These are phyloP conservation scores for Massariosphaeria phaeospora DNA, from an alignment of 495 filamentous ascomycete species.

Conservation along the genomic window DNA sequence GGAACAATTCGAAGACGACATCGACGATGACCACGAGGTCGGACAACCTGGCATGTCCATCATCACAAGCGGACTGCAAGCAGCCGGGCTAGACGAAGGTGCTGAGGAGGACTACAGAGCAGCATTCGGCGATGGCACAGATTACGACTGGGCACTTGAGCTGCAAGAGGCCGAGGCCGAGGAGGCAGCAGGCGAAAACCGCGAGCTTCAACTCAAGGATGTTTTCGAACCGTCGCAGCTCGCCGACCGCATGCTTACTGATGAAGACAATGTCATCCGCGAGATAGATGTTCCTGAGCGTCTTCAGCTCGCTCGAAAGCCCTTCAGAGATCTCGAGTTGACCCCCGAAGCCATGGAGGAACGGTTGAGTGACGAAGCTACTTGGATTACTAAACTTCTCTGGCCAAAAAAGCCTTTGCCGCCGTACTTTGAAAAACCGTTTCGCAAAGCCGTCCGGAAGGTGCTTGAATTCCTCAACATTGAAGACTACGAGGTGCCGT, in stretches of 20 bases:
- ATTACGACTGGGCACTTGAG: constrained; percentile 89
- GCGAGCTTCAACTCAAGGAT: constrained; percentile 83
- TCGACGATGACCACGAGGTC: constrained; percentile 83
- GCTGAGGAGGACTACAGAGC: constrained; percentile 90
- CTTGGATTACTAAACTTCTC: constrained; percentile 85
- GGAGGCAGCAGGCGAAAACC: constrained; percentile 61
- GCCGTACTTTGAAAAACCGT: constrained; percentile 66
- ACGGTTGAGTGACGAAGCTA: constrained; percentile 72
- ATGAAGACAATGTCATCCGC: constrained; percentile 88
- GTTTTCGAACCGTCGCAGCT: constrained; percentile 96
- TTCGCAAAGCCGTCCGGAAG: constrained; percentile 80
- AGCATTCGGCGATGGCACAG: constrained; percentile 89
- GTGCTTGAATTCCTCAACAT: constrained; percentile 92
- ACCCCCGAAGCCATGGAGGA: constrained; percentile 59
- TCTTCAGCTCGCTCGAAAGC: constrained; percentile 84
- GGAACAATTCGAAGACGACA: constrained; percentile 77
- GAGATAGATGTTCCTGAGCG: constrained; percentile 84
- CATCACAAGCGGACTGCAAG: constrained; percentile 61
- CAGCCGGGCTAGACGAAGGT: constrained; percentile 78
- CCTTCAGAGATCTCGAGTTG: constrained; percentile 71
- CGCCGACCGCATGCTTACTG: constrained; percentile 86
- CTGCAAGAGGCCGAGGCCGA: constrained; percentile 72
- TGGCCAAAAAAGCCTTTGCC: constrained; percentile 75
- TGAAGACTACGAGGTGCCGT: constrained; percentile 90
- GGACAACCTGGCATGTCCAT: constrained; percentile 61